phyloP scores from a whole-genome alignment of 768 basidiomycete species.

The Basidioascus undulatus region DNA sequence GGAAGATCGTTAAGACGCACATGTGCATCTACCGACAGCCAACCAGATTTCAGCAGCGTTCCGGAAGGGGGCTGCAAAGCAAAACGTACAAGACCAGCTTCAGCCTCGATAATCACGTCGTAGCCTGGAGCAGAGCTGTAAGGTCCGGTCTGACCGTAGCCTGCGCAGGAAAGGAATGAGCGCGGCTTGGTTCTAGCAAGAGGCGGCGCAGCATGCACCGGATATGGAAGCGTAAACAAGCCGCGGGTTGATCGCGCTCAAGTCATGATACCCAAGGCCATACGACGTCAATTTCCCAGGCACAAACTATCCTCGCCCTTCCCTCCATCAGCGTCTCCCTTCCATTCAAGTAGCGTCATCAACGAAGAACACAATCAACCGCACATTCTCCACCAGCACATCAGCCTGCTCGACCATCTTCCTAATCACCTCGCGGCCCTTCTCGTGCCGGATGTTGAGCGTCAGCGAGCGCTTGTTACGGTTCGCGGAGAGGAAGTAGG shows the following conservation, averaged over 20 bases:
- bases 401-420: conserved; percentile 50
- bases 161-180: conserved; percentile 19
- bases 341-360: too few relatives aligned
- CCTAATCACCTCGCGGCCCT: conserved; percentile 50
- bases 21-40: too few relatives aligned
- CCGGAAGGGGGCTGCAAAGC: conserved; percentile 17
- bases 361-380: too few relatives aligned
- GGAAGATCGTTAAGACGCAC: background rate
- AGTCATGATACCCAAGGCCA: conserved; percentile 67
- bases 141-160: conserved; percentile 74
- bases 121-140: conserved; percentile 63
- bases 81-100: conserved; percentile 83
- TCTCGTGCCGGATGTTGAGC: conserved; percentile 57
- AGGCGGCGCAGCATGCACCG: conserved; percentile 24
- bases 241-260: conserved; percentile 44
- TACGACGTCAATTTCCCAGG: conserved; percentile 22
- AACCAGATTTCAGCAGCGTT: conserved; percentile 3
- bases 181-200: background rate
- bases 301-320: too few relatives aligned
- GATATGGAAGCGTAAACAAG: conserved; percentile 78
- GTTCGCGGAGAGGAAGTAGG: conserved; percentile 75
- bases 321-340: too few relatives aligned
- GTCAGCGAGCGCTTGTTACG: conserved; percentile 75
- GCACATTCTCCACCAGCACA: conserved; percentile 79
- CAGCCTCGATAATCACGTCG: conserved; percentile 69